These are phyloP conservation scores for Sapria himalayana DNA, from an alignment of 345 rosid species.

Conservation along the genomic window DNA sequence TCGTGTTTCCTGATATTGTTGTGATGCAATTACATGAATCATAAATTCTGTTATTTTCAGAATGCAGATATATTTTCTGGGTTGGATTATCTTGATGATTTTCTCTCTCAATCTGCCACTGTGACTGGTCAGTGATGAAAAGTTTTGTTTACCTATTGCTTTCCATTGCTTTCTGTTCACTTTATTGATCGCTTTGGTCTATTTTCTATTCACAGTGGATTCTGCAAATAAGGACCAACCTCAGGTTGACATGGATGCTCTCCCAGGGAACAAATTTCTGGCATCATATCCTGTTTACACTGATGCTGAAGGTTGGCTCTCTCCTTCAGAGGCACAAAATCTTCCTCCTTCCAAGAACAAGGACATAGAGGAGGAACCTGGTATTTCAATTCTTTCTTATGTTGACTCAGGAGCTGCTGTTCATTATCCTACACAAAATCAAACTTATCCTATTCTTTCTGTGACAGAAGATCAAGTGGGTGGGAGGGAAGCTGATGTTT, in stretches of 20 bases:
- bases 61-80: conserved; percentile 15
- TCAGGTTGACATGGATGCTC: too few species aligned
- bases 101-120: conserved; percentile 7
- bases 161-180: not conserved
- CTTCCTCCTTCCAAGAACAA: not conserved
- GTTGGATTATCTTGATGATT: conserved; percentile 11
- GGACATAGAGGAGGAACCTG: not conserved
- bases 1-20: not conserved
- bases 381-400: conserved; percentile 3
- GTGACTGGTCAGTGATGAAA: conserved; percentile 8
- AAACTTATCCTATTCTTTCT: conserved; percentile 6
- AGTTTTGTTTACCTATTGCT: not conserved
- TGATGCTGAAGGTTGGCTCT: too few species aligned
- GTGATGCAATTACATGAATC: not conserved
- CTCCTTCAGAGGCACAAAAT: conserved; percentile 10
- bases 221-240: not conserved
- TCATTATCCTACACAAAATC: conserved; percentile 2
- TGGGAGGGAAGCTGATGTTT: conserved; percentile 4
- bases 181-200: not conserved
- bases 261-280: too few species aligned
- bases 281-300: too few species aligned
- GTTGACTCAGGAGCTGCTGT: conserved; percentile 2
- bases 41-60: conserved; percentile 9
- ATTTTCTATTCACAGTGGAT: not conserved
- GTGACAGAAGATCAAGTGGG: conserved; percentile 5